Evolutionary conservation across 139 green algal genomes (phyloP), one percentile per base, ranked within the genome.

Genomic region (Coccomyxa sp.): DNA sequence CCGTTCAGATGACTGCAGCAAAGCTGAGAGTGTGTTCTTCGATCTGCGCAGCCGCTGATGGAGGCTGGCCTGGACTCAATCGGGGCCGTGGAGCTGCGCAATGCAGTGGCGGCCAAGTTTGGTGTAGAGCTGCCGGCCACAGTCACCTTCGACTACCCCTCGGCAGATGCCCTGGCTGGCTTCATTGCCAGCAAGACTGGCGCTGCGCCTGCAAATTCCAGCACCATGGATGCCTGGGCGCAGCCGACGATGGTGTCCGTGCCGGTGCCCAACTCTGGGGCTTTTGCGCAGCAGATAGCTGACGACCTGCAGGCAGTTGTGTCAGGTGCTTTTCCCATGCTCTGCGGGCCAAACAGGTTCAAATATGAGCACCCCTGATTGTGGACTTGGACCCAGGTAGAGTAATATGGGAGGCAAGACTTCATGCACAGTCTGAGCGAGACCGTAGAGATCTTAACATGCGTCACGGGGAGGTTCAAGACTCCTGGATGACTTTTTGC

Each of bases 51-150:
- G 38, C 89, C 91, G 32, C 87, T 84, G n/a, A 84, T 81, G 67
- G 68, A 67, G 31, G 82, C 82, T 80, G 88, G 88, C 60, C 79
- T 93, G 18, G 89, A 85, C 81, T 87, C 81, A 27, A 85, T 85
- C 4, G 80, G 80, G 0, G 88, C 90, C 17, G 84, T 93, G 76
- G 59, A 85, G 77, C 83, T 93, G 31, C 88, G 85, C 32, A 76
- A 71, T 45, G 58, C 77, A n/a, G 79, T 91, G 76, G 83, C 88
- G 71, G 51, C 17, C 0, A 45, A 77, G 31, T 78, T 91, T 21
- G 86, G 67, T 10, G 21, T 84, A 51, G 74, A 84, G 68, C 83
- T 94, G 75, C 90, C 88, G 0, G 79, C 86, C 30, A 93, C 90
- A 11, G 85, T 93, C 27, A 84, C 83, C 18, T 90, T 89, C 45